Evolutionary conservation across 148 eudicot species (phyloP).

Genomic region (Camellia granthamiana): DNA sequence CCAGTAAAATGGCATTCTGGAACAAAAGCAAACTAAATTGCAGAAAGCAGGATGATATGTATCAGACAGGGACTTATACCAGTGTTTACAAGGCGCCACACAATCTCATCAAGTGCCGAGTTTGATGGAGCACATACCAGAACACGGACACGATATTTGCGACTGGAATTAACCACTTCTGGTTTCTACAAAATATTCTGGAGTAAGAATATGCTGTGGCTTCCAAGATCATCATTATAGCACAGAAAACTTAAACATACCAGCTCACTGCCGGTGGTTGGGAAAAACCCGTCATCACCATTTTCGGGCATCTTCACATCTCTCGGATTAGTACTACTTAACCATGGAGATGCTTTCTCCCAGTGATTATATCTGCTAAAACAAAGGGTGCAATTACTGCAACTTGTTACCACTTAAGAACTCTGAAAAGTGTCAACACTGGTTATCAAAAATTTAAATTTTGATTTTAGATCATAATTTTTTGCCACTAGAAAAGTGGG

Average conservation of each 20-base stretch:
- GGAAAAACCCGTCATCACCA: slow-evolving; percentile 92
- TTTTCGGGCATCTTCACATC: slow-evolving; percentile 76
- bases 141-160: slow-evolving; percentile 94
- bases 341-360: slow-evolving; percentile 92
- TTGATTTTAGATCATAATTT: not conserved
- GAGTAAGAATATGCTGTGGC: slow-evolving; percentile 15
- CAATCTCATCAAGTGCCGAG: slow-evolving; percentile 98
- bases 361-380: slow-evolving; percentile 60
- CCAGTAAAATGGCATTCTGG: not conserved
- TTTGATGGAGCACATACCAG: slow-evolving; percentile 99
- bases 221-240: slow-evolving; percentile 10
- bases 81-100: slow-evolving; percentile 68
- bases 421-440: not conserved
- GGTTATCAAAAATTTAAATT: slow-evolving; percentile 1
- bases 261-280: slow-evolving; percentile 83
- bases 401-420: not conserved
- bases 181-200: slow-evolving; percentile 63
- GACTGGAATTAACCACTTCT: slow-evolving; percentile 78
- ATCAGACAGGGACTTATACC: slow-evolving; percentile 39
- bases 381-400: not conserved
- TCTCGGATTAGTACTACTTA: slow-evolving; percentile 66
- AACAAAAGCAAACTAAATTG: not conserved
- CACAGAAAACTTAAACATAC: slow-evolving; percentile 32
- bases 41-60: not conserved
- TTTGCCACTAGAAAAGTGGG: not conserved